A percentile compares a stretch with the other conserved stretches of the same genome.
phyloP scores from a whole-genome alignment of 140 eudicot genomes.

The Anethum foeniculum region DNA sequence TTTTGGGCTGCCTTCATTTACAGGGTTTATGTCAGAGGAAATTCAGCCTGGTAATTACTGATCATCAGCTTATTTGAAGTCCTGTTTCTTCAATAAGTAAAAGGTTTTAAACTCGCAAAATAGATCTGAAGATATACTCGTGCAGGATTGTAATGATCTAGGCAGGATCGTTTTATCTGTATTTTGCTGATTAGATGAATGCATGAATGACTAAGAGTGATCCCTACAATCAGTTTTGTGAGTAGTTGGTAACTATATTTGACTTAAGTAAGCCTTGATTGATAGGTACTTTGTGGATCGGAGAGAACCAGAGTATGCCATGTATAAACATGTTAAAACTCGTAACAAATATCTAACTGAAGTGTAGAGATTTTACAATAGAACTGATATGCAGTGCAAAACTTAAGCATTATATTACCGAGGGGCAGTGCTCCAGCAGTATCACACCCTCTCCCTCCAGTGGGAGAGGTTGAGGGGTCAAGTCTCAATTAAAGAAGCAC shows the following conservation, averaged over 20 bases:
- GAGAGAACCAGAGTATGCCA: neutral
- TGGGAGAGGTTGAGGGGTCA: neutral
- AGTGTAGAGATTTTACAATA: neutral
- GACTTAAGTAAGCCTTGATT: neutral
- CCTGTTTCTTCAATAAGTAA: neutral
- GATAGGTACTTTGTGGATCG: neutral
- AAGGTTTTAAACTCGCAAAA: neutral
- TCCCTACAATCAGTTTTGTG: neutral
- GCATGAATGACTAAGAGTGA: neutral
- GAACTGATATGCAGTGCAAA: neutral
- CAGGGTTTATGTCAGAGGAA: constrained; percentile 68
- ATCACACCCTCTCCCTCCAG: neutral
- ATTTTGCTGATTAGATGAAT: neutral
- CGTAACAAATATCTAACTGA: neutral
- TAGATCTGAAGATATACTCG: neutral
- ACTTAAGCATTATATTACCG: neutral
- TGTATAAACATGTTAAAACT: neutral
- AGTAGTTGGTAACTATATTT: neutral
- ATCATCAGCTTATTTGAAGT: neutral
- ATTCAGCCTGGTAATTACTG: constrained; percentile 35
- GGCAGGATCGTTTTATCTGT: neutral
- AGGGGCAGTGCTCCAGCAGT: neutral
- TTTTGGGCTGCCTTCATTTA: constrained; percentile 71
- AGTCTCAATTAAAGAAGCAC: neutral
- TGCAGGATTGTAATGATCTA: neutral